Percentiles rank a stretch among this genome's conserved stretches.
These are phyloP conservation scores for Globisporangium nodosum DNA, from an alignment of 352 stramenopile species.

Conservation along the genomic window DNA sequence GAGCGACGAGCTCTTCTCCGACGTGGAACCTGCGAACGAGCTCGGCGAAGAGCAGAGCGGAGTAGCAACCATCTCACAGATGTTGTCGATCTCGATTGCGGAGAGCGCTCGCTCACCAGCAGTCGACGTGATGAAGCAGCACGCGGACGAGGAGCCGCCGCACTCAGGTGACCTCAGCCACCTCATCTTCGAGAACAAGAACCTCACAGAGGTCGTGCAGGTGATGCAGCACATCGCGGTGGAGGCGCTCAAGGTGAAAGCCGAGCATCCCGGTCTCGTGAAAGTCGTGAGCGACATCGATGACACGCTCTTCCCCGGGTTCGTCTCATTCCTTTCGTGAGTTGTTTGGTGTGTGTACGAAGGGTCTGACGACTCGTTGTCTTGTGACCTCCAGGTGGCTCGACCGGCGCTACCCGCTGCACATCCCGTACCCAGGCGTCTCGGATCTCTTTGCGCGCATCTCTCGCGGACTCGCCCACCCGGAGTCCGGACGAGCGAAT, in stretches of 20 bases:
- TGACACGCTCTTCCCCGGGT: constrained; percentile 74
- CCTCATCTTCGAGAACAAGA: constrained; percentile 73
- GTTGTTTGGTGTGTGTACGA: not conserved
- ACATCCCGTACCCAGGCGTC: constrained; percentile 76
- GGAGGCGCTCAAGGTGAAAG: constrained; percentile 64
- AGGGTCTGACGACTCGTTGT: not conserved
- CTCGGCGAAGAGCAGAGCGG: not conserved
- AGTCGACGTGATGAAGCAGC: not conserved
- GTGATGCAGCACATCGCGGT: constrained; percentile 84
- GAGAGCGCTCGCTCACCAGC: not conserved
- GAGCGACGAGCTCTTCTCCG: constrained; percentile 46
- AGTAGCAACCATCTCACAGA: not conserved
- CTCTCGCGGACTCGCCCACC: constrained; percentile 38
- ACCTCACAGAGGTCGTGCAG: constrained; percentile 71
- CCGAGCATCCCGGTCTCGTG: constrained; percentile 46
- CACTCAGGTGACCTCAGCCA: constrained; percentile 74
- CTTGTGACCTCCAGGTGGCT: constrained; percentile 29
- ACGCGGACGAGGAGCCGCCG: constrained; percentile 26
- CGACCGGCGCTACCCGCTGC: constrained; percentile 64
- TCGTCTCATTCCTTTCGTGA: not conserved
- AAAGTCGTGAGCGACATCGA: constrained; percentile 88
- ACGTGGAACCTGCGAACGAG: constrained; percentile 9
- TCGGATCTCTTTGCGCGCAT: constrained; percentile 66
- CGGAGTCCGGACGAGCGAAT: constrained; percentile 17
- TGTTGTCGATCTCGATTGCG: not conserved